These are phyloP conservation scores for Beauveria varroae DNA, from an alignment of 2,329 filamentous ascomycete species.

Conservation along the genomic window DNA sequence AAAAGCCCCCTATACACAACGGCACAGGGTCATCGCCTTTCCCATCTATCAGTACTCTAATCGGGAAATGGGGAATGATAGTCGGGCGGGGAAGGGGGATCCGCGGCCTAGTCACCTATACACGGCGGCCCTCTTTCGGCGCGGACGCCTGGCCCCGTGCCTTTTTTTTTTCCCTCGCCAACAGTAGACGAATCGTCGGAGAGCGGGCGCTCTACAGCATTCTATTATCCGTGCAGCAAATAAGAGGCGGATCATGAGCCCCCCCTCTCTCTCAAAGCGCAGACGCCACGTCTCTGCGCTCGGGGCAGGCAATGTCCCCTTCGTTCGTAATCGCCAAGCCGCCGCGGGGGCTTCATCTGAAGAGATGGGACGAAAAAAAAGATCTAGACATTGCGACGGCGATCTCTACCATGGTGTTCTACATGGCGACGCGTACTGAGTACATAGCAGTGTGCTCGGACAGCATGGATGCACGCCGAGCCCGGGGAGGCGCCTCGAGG, in stretches of 20 bases:
- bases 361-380: too few relatives aligned
- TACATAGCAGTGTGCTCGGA: too few relatives aligned
- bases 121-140: too few relatives aligned
- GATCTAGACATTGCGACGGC: too few relatives aligned
- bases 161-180: neutral
- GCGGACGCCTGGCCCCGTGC: neutral
- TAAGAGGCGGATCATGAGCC: neutral
- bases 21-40: neutral
- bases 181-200: neutral
- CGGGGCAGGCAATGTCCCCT: neutral
- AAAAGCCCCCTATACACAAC: neutral
- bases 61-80: neutral
- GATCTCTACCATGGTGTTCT: too few relatives aligned
- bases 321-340: neutral
- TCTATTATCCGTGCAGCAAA: neutral
- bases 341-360: neutral
- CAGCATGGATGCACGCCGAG: too few relatives aligned
- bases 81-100: neutral
- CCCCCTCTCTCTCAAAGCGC: neutral
- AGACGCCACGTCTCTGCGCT: neutral
- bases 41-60: too few relatives aligned
- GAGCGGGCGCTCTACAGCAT: too few relatives aligned
- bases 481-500: too few relatives aligned
- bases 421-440: too few relatives aligned
- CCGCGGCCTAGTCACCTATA: neutral